These are phyloP conservation scores for Biscogniauxia mediterranea DNA, from an alignment of 2,329 filamentous ascomycete species.

Conservation along the genomic window DNA sequence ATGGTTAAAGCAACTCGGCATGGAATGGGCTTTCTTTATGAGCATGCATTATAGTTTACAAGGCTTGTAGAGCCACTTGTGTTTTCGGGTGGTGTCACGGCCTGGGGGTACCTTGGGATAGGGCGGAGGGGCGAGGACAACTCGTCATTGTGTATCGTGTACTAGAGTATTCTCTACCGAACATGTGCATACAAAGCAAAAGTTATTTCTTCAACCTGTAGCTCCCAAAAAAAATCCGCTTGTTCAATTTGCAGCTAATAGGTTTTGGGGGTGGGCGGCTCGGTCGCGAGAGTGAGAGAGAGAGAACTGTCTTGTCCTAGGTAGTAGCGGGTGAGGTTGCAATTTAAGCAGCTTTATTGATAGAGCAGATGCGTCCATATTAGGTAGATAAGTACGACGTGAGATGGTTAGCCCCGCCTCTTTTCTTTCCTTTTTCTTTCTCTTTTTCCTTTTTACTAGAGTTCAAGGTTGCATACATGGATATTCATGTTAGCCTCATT, in stretches of 20 bases:
- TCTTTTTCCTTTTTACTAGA: too few relatives aligned
- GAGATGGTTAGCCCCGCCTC: too few relatives aligned
- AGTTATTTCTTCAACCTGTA: not conserved
- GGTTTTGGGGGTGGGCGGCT: not conserved
- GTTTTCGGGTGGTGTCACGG: not conserved
- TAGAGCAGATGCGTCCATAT: too few relatives aligned
- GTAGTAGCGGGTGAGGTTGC: too few relatives aligned
- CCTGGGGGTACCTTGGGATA: not conserved
- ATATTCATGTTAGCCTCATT: too few relatives aligned
- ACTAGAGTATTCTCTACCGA: not conserved
- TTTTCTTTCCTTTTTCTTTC: too few relatives aligned
- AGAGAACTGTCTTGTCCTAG: too few relatives aligned
- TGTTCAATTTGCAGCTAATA: not conserved
- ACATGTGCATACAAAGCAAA: not conserved
- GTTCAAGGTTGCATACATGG: too few relatives aligned
- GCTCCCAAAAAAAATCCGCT: not conserved
- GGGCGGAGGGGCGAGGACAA: not conserved
- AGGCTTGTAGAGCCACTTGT: not conserved
- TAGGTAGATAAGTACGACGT: too few relatives aligned
- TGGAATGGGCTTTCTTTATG: not conserved
- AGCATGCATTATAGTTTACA: constrained; percentile 2
- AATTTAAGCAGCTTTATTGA: too few relatives aligned
- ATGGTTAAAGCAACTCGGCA: not conserved
- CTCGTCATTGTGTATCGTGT: not conserved
- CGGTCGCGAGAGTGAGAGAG: too few relatives aligned